A percentile compares a stretch with the other conserved stretches of the same genome.
These are phyloP conservation scores for Agaricus blazei DNA, from an alignment of 768 basidiomycete genomes.

Conservation along the genomic window DNA sequence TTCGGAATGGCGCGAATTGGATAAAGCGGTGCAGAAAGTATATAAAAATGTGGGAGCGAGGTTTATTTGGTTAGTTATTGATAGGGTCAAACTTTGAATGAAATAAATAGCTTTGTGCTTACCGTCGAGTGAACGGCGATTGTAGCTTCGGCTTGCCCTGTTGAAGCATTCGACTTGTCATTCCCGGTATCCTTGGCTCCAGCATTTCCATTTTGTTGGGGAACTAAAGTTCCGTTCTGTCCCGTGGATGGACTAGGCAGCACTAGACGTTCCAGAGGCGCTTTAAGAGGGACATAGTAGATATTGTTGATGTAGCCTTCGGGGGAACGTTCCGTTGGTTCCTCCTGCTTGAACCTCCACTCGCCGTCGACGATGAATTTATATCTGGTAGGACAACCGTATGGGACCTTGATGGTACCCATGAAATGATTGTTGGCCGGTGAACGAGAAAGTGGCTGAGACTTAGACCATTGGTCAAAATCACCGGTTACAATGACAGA, in stretches of 20 bases:
- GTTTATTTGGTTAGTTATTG: too few relatives aligned
- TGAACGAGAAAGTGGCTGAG: conserved; percentile 11
- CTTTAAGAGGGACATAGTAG: conserved; percentile 44
- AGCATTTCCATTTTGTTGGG: too few relatives aligned
- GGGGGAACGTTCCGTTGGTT: conserved; percentile 56
- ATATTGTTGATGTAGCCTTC: conserved; percentile 72
- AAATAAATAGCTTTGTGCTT: too few relatives aligned
- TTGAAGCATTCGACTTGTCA: conserved; percentile 5
- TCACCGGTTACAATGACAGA: conserved; percentile 70
- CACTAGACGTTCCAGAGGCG: conserved; percentile 8
- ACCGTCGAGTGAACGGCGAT: too few relatives aligned
- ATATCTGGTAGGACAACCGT: conserved; percentile 59
- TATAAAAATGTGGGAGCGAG: too few relatives aligned
- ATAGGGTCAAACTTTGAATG: too few relatives aligned
- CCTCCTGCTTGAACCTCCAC: conserved; percentile 52
- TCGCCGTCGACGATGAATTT: conserved; percentile 77
- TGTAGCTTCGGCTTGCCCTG: too few relatives aligned
- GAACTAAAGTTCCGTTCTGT: too few relatives aligned
- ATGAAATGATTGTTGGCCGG: conserved; percentile 45
- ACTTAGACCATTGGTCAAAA: conserved; percentile 49
- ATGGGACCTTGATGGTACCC: conserved; percentile 50
- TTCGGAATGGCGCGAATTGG: too few relatives aligned
- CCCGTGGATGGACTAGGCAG: not conserved
- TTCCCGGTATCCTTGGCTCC: not conserved
- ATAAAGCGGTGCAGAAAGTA: too few relatives aligned